phyloP scores from a whole-genome alignment of 768 basidiomycete species.

The Suillus weaverae region DNA sequence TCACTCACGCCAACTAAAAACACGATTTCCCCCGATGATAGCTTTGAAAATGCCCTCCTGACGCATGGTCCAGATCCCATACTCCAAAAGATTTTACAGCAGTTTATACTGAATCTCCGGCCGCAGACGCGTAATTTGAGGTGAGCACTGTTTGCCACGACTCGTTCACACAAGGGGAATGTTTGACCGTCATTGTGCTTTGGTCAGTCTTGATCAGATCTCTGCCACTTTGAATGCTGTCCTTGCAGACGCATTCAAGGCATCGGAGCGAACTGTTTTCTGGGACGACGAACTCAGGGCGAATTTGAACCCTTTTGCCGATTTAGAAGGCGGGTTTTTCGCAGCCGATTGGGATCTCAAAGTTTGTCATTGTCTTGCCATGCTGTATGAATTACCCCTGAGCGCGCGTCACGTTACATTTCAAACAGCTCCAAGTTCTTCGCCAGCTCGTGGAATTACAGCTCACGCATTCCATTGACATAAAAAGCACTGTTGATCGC shows the following conservation, averaged over 20 bases:
- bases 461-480: slow-evolving; percentile 63
- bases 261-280: slow-evolving; percentile 72
- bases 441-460: slow-evolving; percentile 87
- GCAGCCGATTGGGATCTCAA: slow-evolving; percentile 81
- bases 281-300: slow-evolving; percentile 70
- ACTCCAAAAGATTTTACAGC: slow-evolving; percentile 68
- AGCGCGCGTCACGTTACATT: slow-evolving; percentile 27
- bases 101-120: slow-evolving; percentile 79
- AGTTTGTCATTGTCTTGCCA: slow-evolving; percentile 46
- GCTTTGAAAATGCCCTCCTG: slow-evolving; percentile 79
- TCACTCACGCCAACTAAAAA: slow-evolving; percentile 26
- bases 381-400: slow-evolving; percentile 24
- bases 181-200: slow-evolving; percentile 35
- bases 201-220: slow-evolving; percentile 74
- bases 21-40: slow-evolving; percentile 39
- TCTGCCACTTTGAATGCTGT: slow-evolving; percentile 70
- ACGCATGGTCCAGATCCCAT: slow-evolving; percentile 70
- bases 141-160: slow-evolving; percentile 49
- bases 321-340: slow-evolving; percentile 72
- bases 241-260: slow-evolving; percentile 71
- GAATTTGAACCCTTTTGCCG: slow-evolving; percentile 75
- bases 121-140: slow-evolving; percentile 90
- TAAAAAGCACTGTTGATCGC: slow-evolving; percentile 75
- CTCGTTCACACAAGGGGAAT: slow-evolving; percentile 24
- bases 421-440: slow-evolving; percentile 70